These are phyloP conservation scores for Stagonosporopsis cucurbitacearum DNA, from an alignment of 2,329 filamentous ascomycete genomes.

Conservation along the genomic window DNA sequence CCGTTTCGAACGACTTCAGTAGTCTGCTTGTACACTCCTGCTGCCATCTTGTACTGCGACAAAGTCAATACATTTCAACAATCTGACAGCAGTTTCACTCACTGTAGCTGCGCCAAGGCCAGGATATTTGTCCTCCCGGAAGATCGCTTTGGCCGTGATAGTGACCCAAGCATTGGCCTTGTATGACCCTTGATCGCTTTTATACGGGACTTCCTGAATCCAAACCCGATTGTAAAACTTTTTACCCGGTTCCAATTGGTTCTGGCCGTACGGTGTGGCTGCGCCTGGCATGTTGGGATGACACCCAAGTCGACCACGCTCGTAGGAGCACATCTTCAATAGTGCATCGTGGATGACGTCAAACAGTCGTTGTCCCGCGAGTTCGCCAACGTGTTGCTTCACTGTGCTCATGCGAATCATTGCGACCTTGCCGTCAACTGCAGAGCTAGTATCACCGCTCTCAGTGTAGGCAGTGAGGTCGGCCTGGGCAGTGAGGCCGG, in stretches of 20 bases:
- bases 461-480: neutral
- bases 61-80: neutral
- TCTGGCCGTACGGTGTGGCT: neutral
- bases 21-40: neutral
- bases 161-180: slow-evolving; percentile 2
- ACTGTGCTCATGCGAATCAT: slow-evolving; percentile 2
- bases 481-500: neutral
- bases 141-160: slow-evolving; percentile 4
- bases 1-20: neutral
- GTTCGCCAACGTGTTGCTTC: slow-evolving; percentile 9
- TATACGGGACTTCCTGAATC: neutral
- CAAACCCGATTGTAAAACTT: neutral
- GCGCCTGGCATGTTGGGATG: slow-evolving; percentile 6
- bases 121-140: slow-evolving; percentile 1
- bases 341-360: neutral
- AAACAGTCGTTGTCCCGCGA: slow-evolving; percentile 1
- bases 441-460: neutral
- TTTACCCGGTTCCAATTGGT: neutral
- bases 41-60: slow-evolving; percentile 12
- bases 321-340: neutral
- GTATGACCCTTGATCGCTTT: neutral
- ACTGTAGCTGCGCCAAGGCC: slow-evolving; percentile 8
- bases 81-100: neutral
- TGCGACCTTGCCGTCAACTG: neutral
- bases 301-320: slow-evolving; percentile 7